These are phyloP conservation scores for Blumeria graminis DNA, from an alignment of 2,329 filamentous ascomycete species.

Conservation along the genomic window DNA sequence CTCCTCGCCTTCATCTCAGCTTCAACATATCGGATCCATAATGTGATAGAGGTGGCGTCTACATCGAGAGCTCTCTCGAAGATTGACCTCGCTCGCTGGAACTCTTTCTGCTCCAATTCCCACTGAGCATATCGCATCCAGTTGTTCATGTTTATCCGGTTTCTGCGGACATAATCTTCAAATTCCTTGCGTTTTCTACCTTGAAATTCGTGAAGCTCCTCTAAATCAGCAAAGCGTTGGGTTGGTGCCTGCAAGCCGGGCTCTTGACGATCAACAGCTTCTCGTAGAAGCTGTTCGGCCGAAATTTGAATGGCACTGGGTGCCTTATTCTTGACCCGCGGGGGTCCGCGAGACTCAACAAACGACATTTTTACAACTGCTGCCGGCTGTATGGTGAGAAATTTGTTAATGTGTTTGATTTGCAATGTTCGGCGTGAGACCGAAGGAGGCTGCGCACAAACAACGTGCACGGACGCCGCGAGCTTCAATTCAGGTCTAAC, in stretches of 20 bases:
- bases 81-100: slow-evolving; percentile 67
- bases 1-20: slow-evolving; percentile 87
- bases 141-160: slow-evolving; percentile 90
- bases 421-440: neutral
- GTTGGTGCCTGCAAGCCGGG: slow-evolving; percentile 69
- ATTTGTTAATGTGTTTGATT: neutral
- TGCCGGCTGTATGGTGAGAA: slow-evolving; percentile 48
- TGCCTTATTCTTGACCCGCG: slow-evolving; percentile 96
- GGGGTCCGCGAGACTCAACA: slow-evolving; percentile 48
- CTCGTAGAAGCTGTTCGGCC: slow-evolving; percentile 86
- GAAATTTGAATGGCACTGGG: slow-evolving; percentile 78
- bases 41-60: slow-evolving; percentile 58
- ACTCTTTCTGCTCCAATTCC: slow-evolving; percentile 97
- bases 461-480: too few relatives aligned
- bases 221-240: slow-evolving; percentile 83
- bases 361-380: too few relatives aligned
- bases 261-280: slow-evolving; percentile 93
- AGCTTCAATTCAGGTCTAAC: too few relatives aligned
- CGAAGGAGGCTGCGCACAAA: too few relatives aligned
- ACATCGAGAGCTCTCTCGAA: slow-evolving; percentile 91
- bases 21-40: slow-evolving; percentile 90
- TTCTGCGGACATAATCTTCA: slow-evolving; percentile 90
- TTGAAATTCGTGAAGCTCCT: slow-evolving; percentile 95
- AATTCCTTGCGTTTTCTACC: slow-evolving; percentile 90
- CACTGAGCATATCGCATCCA: slow-evolving; percentile 96